phyloP scores from a whole-genome alignment of 2,329 filamentous ascomycete genomes.

The Fonsecaea nubica region DNA sequence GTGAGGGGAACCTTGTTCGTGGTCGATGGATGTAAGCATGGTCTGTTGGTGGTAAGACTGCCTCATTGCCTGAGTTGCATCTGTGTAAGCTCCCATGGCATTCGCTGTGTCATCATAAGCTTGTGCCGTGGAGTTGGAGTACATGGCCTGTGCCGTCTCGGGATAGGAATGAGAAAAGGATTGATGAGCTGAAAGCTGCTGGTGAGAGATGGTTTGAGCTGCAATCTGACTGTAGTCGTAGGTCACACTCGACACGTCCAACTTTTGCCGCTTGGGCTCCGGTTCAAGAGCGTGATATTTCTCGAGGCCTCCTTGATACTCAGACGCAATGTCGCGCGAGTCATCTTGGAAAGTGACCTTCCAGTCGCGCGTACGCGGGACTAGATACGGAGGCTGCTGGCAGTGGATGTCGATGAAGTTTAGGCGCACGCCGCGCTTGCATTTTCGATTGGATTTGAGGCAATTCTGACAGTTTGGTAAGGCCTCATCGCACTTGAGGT shows the following conservation, averaged over 20 bases:
- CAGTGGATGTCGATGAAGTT: constrained; percentile 90
- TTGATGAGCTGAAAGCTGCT: constrained; percentile 52
- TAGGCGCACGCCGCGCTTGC: constrained; percentile 82
- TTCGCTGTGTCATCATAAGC: constrained; percentile 44
- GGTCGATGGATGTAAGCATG: constrained; percentile 31
- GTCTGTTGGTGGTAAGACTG: constrained; percentile 31
- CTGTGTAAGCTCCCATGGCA: constrained; percentile 41
- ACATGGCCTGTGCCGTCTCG: constrained; percentile 51
- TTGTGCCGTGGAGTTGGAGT: constrained; percentile 47
- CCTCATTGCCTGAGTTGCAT: constrained; percentile 44
- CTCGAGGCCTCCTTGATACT: constrained; percentile 80
- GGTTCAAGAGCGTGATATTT: constrained; percentile 69
- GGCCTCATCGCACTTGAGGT: constrained; percentile 88
- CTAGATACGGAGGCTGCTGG: constrained; percentile 64
- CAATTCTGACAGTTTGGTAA: constrained; percentile 75
- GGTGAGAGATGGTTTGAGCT: constrained; percentile 50
- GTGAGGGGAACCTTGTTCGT: constrained; percentile 58
- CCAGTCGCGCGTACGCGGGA: constrained; percentile 70
- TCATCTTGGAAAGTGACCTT: constrained; percentile 83
- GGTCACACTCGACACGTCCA: constrained; percentile 35
- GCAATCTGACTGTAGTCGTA: constrained; percentile 46
- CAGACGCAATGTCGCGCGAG: constrained; percentile 85
- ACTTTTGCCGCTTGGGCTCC: constrained; percentile 43
- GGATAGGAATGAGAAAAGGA: constrained; percentile 46
- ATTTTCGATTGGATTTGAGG: constrained; percentile 82